Conservation (phyloP, 2,329 filamentous ascomycete genomes). For the Dactylellina drechsleri region DNA sequence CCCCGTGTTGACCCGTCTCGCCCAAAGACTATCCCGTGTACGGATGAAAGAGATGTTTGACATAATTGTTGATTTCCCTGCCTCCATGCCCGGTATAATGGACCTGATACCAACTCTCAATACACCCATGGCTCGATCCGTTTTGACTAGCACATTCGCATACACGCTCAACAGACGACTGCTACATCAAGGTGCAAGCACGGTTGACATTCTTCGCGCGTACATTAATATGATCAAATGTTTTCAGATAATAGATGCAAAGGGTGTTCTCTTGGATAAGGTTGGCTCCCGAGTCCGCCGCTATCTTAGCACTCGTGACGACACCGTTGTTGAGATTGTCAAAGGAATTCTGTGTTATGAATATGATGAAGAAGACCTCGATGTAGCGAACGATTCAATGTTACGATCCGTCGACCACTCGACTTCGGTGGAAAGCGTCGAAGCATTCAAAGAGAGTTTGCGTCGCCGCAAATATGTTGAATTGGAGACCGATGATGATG, state of each 20-base stretch:
- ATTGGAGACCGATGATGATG: constrained; percentile 28
- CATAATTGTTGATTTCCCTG: constrained; percentile 79
- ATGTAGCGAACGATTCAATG: constrained; percentile 13
- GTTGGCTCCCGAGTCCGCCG: constrained; percentile 72
- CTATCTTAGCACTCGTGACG: constrained; percentile 72
- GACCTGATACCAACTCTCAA: constrained; percentile 63
- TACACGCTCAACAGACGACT: constrained; percentile 73
- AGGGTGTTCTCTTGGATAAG: constrained; percentile 74
- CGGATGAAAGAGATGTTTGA: constrained; percentile 80
- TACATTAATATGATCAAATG: constrained; percentile 75
- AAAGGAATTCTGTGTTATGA: constrained; percentile 68
- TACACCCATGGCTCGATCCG: constrained; percentile 66
- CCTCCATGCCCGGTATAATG: constrained; percentile 75
- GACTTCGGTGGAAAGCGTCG: constrained; percentile 2
- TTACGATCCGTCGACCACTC: constrained; percentile 1
- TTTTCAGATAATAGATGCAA: constrained; percentile 72
- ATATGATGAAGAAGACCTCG: constrained; percentile 48
- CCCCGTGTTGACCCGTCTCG: constrained; percentile 37
- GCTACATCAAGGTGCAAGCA: constrained; percentile 76
- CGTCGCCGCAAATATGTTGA: constrained; percentile 35
- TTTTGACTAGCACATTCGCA: constrained; percentile 76
- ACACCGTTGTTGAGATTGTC: constrained; percentile 74
- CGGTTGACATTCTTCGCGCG: constrained; percentile 73
- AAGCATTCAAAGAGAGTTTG: constrained; percentile 34
- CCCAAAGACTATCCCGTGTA: constrained; percentile 71